Base-by-base conservation (phyloP, 2,329 filamentous ascomycete genomes). In the Ophiosphaerella korrae region DNA sequence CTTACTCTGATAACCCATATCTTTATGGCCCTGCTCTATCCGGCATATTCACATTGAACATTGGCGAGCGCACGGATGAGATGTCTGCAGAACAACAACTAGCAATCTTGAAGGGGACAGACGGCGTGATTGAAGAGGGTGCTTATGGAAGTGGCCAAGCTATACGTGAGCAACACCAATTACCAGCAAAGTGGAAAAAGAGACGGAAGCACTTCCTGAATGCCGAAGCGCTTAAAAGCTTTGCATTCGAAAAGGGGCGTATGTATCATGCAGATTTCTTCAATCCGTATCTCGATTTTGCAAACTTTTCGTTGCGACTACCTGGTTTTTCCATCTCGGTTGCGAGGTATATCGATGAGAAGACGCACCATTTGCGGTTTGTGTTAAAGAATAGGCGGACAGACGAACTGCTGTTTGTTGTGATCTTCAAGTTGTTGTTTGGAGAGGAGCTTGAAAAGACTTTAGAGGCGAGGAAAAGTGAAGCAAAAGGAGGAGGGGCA, bases 261-360 rank as follows among this genome's bases (percentile, higher is more conserved):
- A 46, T 74, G 46, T 80, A 80, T 47, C 70, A 76, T 34, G 75
- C 65, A 1, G 78, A 80, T 48, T 79, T 80, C 51, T 78, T 76
- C 66, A 80, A 80, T 45, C 75, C 76, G 18, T 78, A 79, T 58
- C 58, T 80, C 5, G 77, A 80, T 53, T 80, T 79, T 59, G 72
- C 74, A 1, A 77, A 77, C 38, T 78, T 78, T 50, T 64, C 72
- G 3, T 52, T 80, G 3, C 74, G 76, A 46, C 53, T 80, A 13
- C 78, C 77, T 0, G 78, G 77, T 0, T 78, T 80, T 45, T 74
- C 68, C 2, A 70, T 80, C 23, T 71, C 70, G 12, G 75, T 80
- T 3, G 71, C 76, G 37, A 75, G 72, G 57, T 79, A 79, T 48
- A 72, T 80, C 36, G 77, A 77, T 53, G 72, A 78, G 40, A 78